These are phyloP conservation scores for Malus hybrid DNA, from an alignment of 331 rosid species.

Conservation along the genomic window DNA sequence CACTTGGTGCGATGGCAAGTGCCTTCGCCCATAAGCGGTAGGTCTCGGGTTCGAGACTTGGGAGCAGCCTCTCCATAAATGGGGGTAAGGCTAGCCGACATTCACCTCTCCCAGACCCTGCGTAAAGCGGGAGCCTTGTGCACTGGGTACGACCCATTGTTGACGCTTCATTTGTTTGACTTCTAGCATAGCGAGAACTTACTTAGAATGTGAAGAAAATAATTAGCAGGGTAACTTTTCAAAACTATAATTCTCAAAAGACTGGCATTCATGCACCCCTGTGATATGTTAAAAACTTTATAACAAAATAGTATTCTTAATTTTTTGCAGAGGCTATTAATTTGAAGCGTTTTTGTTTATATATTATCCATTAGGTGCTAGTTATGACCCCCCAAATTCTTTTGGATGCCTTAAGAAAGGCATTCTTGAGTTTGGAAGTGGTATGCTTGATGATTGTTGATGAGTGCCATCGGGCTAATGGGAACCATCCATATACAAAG, in stretches of 20 bases:
- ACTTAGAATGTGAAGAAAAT: not conserved
- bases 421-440: constrained; percentile 52
- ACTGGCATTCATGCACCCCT: not conserved
- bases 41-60: too few species aligned
- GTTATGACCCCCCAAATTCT: constrained; percentile 96
- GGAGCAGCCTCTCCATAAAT: too few species aligned
- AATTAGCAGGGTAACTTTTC: not conserved
- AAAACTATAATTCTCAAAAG: not conserved
- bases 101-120: too few species aligned
- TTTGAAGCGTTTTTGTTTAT: not conserved
- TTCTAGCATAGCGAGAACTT: not conserved
- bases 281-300: not conserved
- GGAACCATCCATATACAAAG: constrained; percentile 79
- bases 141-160: not conserved
- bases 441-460: constrained; percentile 69
- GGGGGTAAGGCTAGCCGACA: too few species aligned
- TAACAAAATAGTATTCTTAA: not conserved
- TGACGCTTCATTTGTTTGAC: not conserved
- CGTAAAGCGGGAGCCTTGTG: too few species aligned
- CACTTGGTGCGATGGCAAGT: too few species aligned
- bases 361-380: constrained; percentile 45
- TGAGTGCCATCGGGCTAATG: constrained; percentile 77
- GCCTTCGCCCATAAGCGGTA: too few species aligned
- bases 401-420: constrained; percentile 75
- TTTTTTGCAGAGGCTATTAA: not conserved